Evolutionary conservation across 73 alveolate species (phyloP), one percentile per base, ranked within the genome.

Genomic region (Breviolum minutum): DNA sequence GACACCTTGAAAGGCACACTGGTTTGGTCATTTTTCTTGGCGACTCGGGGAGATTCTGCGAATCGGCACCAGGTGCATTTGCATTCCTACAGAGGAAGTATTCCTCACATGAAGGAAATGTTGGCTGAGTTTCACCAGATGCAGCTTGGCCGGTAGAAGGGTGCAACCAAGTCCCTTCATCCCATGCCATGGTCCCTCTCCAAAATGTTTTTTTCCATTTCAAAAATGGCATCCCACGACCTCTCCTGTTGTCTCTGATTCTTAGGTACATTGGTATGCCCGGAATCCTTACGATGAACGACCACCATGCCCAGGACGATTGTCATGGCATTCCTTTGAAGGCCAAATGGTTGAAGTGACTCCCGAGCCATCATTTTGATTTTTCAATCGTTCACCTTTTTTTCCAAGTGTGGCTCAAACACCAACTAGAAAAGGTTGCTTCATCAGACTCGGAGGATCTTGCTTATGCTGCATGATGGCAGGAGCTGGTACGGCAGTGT

Each of bases 401-500:
- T n/a, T 40, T 40, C 54, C 54, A 40, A 40, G 54, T 40, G 5
- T 40, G 54, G 54, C 54, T 40, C 54, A 40, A 40, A 40, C 54
- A 40, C 54, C 54, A 40, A 40, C 54, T 40, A 40, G 54, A 40
- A 40, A 40, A 40, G 54, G 54, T 40, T 40, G 54, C 0, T 40
- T 40, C 26, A 16, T 24, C 79, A 6, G 27, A 19, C 79, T 1
- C 0, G 4, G 79, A 19, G 19, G 79, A 69, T 24, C 79, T 19
- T 24, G 27, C 79, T 69, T 69, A 19, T 16, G 27, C 79, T 19
- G 79, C 26, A 27, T 22, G 27, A 27, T 22, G 27, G 81, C 63
- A 89, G 96, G 96, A 89, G 96, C 96, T 89, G 30, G 96, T 89
- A 17, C 96, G n/a, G 60, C 87, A 89, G 74, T 89, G 96, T 77